Conservation (phyloP, 1,284 basidiomycete species). For the Somion occarium region DNA sequence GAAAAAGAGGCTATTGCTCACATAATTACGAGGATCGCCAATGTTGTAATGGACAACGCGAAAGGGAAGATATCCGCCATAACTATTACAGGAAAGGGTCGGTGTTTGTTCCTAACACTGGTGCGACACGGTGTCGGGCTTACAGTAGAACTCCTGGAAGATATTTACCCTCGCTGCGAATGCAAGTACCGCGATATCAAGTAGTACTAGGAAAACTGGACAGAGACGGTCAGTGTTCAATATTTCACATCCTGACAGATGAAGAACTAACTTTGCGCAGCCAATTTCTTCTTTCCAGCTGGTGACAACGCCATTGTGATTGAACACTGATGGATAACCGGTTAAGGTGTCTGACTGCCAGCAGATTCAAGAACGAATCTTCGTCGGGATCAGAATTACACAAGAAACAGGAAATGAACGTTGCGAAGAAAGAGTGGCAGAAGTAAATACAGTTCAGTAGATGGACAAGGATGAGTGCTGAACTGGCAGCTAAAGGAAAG, state of each 20-base stretch:
- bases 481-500: neutral
- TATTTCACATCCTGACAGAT: neutral
- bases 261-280: neutral
- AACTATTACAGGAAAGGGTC: conserved; percentile 28
- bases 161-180: conserved; percentile 49
- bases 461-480: neutral
- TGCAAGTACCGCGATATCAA: conserved; percentile 48
- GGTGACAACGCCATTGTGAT: neutral
- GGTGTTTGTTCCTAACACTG: neutral
- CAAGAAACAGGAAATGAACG: neutral
- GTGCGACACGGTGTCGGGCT: conserved; percentile 17
- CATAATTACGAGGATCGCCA: conserved; percentile 39
- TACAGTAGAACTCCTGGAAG: conserved; percentile 59
- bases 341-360: neutral
- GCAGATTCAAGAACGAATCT: neutral
- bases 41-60: conserved; percentile 47
- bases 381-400: neutral
- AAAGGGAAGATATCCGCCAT: conserved; percentile 56
- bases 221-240: neutral
- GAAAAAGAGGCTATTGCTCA: conserved; percentile 15
- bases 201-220: conserved; percentile 37
- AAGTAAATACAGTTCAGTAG: neutral
- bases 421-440: neutral
- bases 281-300: conserved; percentile 5
- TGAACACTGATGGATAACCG: neutral